Evolutionary conservation across 208 protist genomes (phyloP), one percentile per base, ranked within the genome.

Genomic region (Novymonas esmeraldas): DNA sequence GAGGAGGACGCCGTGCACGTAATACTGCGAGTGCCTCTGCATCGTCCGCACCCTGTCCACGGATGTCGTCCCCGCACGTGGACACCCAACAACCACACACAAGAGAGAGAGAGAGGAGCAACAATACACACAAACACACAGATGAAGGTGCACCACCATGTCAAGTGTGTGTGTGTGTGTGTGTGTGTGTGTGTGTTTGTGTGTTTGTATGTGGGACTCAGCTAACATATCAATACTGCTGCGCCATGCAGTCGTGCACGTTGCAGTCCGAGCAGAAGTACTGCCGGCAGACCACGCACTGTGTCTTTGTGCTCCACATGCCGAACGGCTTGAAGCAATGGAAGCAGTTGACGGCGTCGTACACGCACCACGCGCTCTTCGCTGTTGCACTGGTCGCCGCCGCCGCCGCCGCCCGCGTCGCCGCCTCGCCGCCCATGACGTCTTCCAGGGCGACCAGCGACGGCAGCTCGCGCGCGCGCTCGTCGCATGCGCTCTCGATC

Each of bases 261-360:
- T 68, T 58, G 50, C 76, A 81, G 56, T 84, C 70, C 1, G 66
- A 54, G 52, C 79, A 84, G 69, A 74, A 79, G 49, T 65, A 26
- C 46, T 80, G 78, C 52, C 70, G 77, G 59, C 79, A 84, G 14
- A 26, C 14, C 33, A 57, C 39, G 41, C 75, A 81, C 26, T 65
- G 63, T 31, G 70, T 63, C 28, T 67, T 67, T 9, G 59, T 58
- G 34, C 70, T 66, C 55, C 64, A 76, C 50, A 79, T 60, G 49
- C 68, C 70, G 60, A 84, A 79, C 22, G 51, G 7, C 61, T 77
- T 81, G 52, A 73, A 81, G 56, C 82, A 89, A 28, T 62, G 57
- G 50, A 76, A 82, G 67, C 82, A 89, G 46, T 73, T 74, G 29
- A 73, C 68, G 3, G 48, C 11, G 62, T 85, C 79, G 51, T 80